Percentiles rank a stretch among this genome's conserved stretches.
Evolutionary conservation across 2,329 filamentous ascomycete species (phyloP).

Genomic region (Trichoderma gracile): DNA sequence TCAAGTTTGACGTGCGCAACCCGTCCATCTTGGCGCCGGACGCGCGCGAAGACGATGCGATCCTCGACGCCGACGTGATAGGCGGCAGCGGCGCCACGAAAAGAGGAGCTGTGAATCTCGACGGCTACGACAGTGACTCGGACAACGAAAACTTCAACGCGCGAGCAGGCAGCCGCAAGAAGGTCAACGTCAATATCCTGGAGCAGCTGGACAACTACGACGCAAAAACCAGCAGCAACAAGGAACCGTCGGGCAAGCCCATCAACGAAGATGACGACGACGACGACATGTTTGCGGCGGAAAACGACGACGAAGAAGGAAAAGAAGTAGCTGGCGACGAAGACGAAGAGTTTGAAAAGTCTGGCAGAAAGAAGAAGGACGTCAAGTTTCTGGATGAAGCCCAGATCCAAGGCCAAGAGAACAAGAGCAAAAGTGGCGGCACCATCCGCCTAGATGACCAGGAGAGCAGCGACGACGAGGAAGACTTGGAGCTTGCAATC

Average conservation of each 20-base stretch:
- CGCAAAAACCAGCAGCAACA: constrained; percentile 45
- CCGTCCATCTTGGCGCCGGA: constrained; percentile 88
- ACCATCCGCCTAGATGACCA: constrained; percentile 64
- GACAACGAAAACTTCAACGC: constrained; percentile 85
- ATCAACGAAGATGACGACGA: constrained; percentile 46
- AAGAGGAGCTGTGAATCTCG: constrained; percentile 91
- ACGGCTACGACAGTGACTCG: constrained; percentile 95
- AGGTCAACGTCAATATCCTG: constrained; percentile 51
- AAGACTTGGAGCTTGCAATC: constrained; percentile 69
- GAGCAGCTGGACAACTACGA: constrained; percentile 59
- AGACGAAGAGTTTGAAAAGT: constrained; percentile 36
- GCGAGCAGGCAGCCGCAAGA: constrained; percentile 63
- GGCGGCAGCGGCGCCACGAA: constrained; percentile 77
- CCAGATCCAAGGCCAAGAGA: constrained; percentile 77
- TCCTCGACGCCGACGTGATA: constrained; percentile 91
- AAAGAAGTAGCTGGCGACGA: constrained; percentile 36
- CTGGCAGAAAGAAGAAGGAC: constrained; percentile 62
- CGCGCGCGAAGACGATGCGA: constrained; percentile 66
- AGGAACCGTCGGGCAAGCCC: constrained; percentile 25
- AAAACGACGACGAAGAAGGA: constrained; percentile 50
- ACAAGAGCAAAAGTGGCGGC: constrained; percentile 70
- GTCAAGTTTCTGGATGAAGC: constrained; percentile 60
- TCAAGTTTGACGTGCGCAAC: constrained; percentile 92
- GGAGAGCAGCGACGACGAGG: constrained; percentile 61
- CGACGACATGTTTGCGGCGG: constrained; percentile 83